These are phyloP conservation scores for Neonothopanus nambi DNA, from an alignment of 1,284 basidiomycete species.

Conservation along the genomic window DNA sequence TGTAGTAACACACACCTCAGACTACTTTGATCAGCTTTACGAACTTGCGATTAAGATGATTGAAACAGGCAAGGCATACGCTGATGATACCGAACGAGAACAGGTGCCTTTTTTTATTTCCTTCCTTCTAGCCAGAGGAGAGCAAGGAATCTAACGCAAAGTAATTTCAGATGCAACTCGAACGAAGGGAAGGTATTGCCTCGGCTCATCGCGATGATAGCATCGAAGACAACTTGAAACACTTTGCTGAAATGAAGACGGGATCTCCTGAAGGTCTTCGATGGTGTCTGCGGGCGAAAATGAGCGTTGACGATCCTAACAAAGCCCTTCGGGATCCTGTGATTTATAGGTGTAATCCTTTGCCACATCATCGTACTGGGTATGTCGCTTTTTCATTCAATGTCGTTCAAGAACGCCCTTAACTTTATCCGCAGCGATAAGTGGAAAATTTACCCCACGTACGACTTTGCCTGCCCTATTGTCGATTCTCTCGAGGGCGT, in stretches of 20 bases:
- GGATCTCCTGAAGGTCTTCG: slow-evolving; percentile 82
- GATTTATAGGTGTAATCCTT: slow-evolving; percentile 90
- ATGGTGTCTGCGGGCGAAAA: slow-evolving; percentile 97
- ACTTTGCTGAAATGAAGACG: slow-evolving; percentile 88
- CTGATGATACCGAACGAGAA: slow-evolving; percentile 91
- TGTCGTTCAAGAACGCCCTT: not conserved
- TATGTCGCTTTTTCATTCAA: too few relatives aligned
- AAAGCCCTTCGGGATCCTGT: slow-evolving; percentile 99
- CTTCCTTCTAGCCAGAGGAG: too few relatives aligned
- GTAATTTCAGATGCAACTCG: slow-evolving; percentile 90
- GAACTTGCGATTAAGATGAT: slow-evolving; percentile 83
- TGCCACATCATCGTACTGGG: slow-evolving; percentile 94
- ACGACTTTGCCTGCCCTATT: slow-evolving; percentile 97
- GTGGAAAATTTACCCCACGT: slow-evolving; percentile 99
- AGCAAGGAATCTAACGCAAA: too few relatives aligned
- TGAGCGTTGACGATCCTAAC: slow-evolving; percentile 92
- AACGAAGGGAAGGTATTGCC: slow-evolving; percentile 88
- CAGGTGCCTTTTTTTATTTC: slow-evolving; percentile 49
- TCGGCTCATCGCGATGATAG: slow-evolving; percentile 84
- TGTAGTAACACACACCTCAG: slow-evolving; percentile 87
- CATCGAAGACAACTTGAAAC: slow-evolving; percentile 83
- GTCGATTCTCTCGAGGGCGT: slow-evolving; percentile 97
- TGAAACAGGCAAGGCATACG: slow-evolving; percentile 88
- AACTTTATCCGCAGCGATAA: slow-evolving; percentile 53
- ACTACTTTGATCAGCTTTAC: slow-evolving; percentile 92